Base-by-base conservation (phyloP, 345 rosid genomes). In the Pistacia integerrima region DNA sequence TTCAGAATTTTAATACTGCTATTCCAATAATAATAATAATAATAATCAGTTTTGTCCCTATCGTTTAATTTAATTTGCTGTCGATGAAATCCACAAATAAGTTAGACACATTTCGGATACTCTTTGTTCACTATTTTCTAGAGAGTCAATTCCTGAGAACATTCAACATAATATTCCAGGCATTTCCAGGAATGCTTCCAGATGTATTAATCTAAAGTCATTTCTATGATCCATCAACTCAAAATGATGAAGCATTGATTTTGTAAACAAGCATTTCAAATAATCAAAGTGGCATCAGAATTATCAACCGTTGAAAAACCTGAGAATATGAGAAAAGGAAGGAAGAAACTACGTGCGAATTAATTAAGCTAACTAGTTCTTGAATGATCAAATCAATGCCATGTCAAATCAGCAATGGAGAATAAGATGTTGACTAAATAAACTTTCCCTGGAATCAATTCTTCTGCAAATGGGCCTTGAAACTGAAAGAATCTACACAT, bases 261-360 rank as follows among this genome's bases (percentile, higher is more conserved):
- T 62, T 62, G 35, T 14, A 62, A 28, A 11, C 30, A 36, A 28
- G 38, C 7, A 33, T 5, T 63, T 63, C n/a, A 0, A 59, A 59
- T 33, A 51, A 76, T 60, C 74, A 58, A 76, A 49, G 22, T 36
- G 69, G 61, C 55, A 25, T 13, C 11, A 35, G 41, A 73, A 13
- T 62, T 22, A 28, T 3, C 4, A 44, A 57, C 57, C 18, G 14
- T 35, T 78, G 77, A 73, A 66, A 59, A 65, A 46, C 62, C 12
- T 22, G 20, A 33, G 62, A 79, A 74, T 44, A 3, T 41, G 25
- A 22, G 25, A 22, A 22, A 22, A 22, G 25, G 25, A 22, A 22
- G 25, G 25, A 22, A 22, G 25, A 22, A 22, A 22, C 25, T 22
- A 22, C 25, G 44, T 41, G 44, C 44, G 4, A 41, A 41, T 41